These are phyloP conservation scores for Microcera coccophila DNA, from an alignment of 2,329 filamentous ascomycete genomes.

Conservation along the genomic window DNA sequence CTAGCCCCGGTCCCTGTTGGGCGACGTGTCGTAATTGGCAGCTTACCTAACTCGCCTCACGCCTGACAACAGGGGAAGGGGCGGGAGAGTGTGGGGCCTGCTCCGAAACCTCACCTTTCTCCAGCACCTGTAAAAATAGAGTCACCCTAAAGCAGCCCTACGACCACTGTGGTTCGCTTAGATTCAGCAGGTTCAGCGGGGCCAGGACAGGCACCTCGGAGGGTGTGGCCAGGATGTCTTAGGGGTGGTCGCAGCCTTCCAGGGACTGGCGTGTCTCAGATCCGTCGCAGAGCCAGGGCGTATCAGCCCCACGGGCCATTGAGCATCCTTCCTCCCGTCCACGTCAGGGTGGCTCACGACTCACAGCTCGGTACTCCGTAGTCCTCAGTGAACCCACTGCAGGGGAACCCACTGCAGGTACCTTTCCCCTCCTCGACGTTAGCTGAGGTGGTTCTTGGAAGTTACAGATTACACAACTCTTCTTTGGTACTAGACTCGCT, in stretches of 20 bases:
- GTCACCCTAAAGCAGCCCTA: background rate
- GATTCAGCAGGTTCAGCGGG: background rate
- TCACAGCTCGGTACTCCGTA: background rate
- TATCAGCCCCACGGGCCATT: slow-evolving; percentile 6
- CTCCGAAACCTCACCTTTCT: slow-evolving; percentile 5
- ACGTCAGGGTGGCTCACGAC: background rate
- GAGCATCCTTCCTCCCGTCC: slow-evolving; percentile 5
- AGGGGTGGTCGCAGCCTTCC: slow-evolving; percentile 15
- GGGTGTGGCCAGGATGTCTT: slow-evolving; percentile 8
- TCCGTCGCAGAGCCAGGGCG: slow-evolving; percentile 38
- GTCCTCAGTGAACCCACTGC: no score
- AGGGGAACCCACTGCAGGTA: no score
- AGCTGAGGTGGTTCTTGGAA: no score
- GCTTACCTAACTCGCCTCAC: slow-evolving; percentile 4
- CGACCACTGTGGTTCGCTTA: slow-evolving; percentile 4
- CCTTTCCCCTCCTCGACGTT: no score
- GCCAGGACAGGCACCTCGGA: background rate
- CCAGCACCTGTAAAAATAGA: slow-evolving; percentile 25
- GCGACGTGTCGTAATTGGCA: slow-evolving; percentile 22
- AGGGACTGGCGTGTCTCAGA: slow-evolving; percentile 36
- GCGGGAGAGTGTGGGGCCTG: slow-evolving; percentile 21
- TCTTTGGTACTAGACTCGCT: background rate
- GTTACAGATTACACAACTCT: background rate
- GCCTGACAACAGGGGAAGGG: slow-evolving; percentile 13
- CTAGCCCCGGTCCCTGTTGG: slow-evolving; percentile 16